phyloP scores from a whole-genome alignment of 192 early-diverging fungal species.

The Chytriomyces confervae region DNA sequence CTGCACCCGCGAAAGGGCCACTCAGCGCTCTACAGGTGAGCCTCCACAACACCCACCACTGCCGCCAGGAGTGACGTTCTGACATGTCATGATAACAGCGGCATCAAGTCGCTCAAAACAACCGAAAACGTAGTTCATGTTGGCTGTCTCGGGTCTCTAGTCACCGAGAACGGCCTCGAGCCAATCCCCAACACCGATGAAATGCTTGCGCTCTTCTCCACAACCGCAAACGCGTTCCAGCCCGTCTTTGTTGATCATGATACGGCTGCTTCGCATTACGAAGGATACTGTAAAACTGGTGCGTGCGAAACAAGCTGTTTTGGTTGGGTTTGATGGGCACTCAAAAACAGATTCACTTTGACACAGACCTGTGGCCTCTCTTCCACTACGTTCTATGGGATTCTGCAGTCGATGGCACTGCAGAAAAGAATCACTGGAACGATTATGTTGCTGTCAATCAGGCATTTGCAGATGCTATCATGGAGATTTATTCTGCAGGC shows the following conservation, averaged over 20 bases:
- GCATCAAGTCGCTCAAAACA: slow-evolving; percentile 70
- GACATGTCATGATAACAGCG: slow-evolving; percentile 31
- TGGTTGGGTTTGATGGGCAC: background rate
- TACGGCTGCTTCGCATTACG: slow-evolving; percentile 84
- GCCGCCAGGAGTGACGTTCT: background rate
- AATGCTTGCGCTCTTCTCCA: slow-evolving; percentile 57
- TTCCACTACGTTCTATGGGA: slow-evolving; percentile 95
- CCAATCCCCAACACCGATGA: slow-evolving; percentile 54
- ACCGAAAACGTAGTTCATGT: slow-evolving; percentile 70
- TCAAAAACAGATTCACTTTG: background rate
- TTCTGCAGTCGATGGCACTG: slow-evolving; percentile 64
- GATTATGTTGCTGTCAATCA: slow-evolving; percentile 84
- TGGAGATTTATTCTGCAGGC: slow-evolving; percentile 72
- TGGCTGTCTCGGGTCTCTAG: slow-evolving; percentile 73
- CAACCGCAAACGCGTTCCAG: slow-evolving; percentile 62
- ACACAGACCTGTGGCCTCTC: slow-evolving; percentile 91
- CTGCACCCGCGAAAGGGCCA: slow-evolving; percentile 67
- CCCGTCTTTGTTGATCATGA: slow-evolving; percentile 82
- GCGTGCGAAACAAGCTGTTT: slow-evolving; percentile 3
- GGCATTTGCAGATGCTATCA: slow-evolving; percentile 75
- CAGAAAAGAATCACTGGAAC: slow-evolving; percentile 73
- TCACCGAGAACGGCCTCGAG: slow-evolving; percentile 56
- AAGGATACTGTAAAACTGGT: slow-evolving; percentile 96
- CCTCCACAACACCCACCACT: background rate
- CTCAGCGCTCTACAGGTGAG: slow-evolving; percentile 80